Conservation (phyloP, 257 asterid genomes). For the Striga asiatica region DNA sequence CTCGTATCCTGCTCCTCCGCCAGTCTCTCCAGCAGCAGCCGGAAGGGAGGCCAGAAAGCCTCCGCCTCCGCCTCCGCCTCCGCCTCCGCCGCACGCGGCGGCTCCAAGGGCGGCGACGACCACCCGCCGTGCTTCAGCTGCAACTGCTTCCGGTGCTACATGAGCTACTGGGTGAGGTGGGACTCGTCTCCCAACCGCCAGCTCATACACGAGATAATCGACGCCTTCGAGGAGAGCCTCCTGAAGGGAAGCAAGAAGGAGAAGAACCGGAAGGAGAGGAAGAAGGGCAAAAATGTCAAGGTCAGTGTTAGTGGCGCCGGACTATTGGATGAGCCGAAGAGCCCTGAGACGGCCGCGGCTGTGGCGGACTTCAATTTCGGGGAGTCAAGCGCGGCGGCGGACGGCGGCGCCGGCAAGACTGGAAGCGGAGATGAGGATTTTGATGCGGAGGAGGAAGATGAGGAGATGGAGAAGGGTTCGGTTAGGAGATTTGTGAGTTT, state of each 20-base stretch:
- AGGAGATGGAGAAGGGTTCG: slow-evolving; percentile 41
- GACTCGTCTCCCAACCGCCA: slow-evolving; percentile 63
- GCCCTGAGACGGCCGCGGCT: slow-evolving; percentile 22
- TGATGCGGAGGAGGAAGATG: slow-evolving; percentile 24
- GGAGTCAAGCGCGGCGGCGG: slow-evolving; percentile 23
- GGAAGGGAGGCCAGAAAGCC: slow-evolving; percentile 13
- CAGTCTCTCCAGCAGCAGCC: slow-evolving; percentile 17
- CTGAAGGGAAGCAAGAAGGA: slow-evolving; percentile 27
- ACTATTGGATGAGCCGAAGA: slow-evolving; percentile 17
- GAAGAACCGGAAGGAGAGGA: slow-evolving; percentile 29
- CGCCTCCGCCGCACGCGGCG: slow-evolving; percentile 8
- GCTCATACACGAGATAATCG: slow-evolving; percentile 56
- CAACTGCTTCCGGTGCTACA: slow-evolving; percentile 65
- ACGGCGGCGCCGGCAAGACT: slow-evolving; percentile 9
- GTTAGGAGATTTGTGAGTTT: slow-evolving; percentile 53
- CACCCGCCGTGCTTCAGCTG: slow-evolving; percentile 49
- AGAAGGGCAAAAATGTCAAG: slow-evolving; percentile 30
- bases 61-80: slow-evolving; percentile 12
- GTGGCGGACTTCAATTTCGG: slow-evolving; percentile 15
- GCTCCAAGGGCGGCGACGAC: slow-evolving; percentile 34
- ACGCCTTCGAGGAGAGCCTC: slow-evolving; percentile 50
- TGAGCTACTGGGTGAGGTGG: slow-evolving; percentile 67
- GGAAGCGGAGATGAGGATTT: slow-evolving; percentile 18
- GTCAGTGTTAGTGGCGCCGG: background rate
- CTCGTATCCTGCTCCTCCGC: slow-evolving; percentile 46